phyloP scores from a whole-genome alignment of 352 stramenopile genomes.

The Globisporangium recalcitrans region DNA sequence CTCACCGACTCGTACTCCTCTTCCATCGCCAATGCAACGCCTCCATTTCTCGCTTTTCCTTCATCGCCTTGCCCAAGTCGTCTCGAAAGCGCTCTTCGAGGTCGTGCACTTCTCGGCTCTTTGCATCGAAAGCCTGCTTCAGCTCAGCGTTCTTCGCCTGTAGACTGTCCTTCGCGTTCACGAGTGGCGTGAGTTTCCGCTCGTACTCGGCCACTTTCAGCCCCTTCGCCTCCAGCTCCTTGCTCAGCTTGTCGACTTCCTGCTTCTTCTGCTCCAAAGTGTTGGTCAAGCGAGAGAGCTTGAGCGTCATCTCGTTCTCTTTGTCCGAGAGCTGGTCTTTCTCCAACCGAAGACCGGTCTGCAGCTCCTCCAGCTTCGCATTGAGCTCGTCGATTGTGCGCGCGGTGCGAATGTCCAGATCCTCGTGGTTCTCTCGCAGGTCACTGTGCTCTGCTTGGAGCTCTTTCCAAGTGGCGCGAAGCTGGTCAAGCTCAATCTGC shows the following conservation, averaged over 20 bases:
- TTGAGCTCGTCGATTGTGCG: slow-evolving; percentile 38
- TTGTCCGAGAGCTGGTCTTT: slow-evolving; percentile 24
- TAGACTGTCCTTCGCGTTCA: slow-evolving; percentile 45
- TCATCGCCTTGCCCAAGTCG: slow-evolving; percentile 33
- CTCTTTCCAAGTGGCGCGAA: slow-evolving; percentile 38
- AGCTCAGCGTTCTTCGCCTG: slow-evolving; percentile 49
- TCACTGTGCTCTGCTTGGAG: slow-evolving; percentile 49
- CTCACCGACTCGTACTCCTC: slow-evolving; percentile 46
- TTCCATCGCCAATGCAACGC: slow-evolving; percentile 35
- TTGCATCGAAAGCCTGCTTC: slow-evolving; percentile 49
- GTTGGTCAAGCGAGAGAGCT: slow-evolving; percentile 22
- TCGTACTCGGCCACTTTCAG: slow-evolving; percentile 49
- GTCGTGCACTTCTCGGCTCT: slow-evolving; percentile 42
- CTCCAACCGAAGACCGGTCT: slow-evolving; percentile 22
- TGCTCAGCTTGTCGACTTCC: slow-evolving; percentile 46
- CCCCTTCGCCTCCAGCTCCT: slow-evolving; percentile 45
- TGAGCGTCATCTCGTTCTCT: slow-evolving; percentile 31
- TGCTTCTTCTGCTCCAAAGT: slow-evolving; percentile 55
- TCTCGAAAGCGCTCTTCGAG: slow-evolving; percentile 45
- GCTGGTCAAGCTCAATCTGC: slow-evolving; percentile 56
- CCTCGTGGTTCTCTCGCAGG: slow-evolving; percentile 49
- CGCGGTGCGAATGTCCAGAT: slow-evolving; percentile 31
- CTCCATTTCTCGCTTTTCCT: slow-evolving; percentile 62
- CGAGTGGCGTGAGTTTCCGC: slow-evolving; percentile 47
- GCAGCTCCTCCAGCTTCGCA: slow-evolving; percentile 26